phyloP scores from a whole-genome alignment of 2,329 filamentous ascomycete genomes.

The Cercospora sesami region DNA sequence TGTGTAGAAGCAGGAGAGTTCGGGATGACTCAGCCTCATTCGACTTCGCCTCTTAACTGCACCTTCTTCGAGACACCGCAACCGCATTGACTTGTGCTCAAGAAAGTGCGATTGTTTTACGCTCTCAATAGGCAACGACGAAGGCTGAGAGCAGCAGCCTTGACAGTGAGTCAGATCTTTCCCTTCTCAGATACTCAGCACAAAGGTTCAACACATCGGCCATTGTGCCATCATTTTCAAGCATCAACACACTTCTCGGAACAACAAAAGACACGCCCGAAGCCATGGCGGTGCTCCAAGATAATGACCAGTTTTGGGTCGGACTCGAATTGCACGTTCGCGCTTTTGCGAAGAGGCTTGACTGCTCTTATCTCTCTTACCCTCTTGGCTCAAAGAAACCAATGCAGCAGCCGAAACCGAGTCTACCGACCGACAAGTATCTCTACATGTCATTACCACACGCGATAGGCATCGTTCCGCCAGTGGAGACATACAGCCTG shows the following conservation, averaged over 20 bases:
- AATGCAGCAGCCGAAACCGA: slow-evolving; percentile 7
- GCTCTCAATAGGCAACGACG: background rate
- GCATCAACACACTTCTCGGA: background rate
- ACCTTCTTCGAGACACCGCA: slow-evolving; percentile 14
- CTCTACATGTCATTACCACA: slow-evolving; percentile 15
- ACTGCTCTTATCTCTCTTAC: background rate
- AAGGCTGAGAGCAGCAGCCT: background rate
- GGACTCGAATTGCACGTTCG: slow-evolving; percentile 8
- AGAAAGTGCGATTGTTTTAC: background rate
- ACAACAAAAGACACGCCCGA: background rate
- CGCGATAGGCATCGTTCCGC: slow-evolving; percentile 5
- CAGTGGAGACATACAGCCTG: slow-evolving; percentile 9
- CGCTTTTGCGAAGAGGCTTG: slow-evolving; percentile 3
- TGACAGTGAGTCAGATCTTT: slow-evolving; percentile 1
- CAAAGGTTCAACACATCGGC: background rate
- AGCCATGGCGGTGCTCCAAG: slow-evolving; percentile 3
- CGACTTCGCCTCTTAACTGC: slow-evolving; percentile 8
- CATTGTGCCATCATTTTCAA: background rate
- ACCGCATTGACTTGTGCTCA: background rate
- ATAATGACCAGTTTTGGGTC: slow-evolving; percentile 8
- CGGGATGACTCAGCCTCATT: slow-evolving; percentile 1
- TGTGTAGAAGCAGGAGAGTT: background rate
- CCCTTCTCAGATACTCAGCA: background rate
- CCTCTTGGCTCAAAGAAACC: slow-evolving; percentile 7
- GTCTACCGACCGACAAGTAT: slow-evolving; percentile 6